Evolutionary conservation across 371 early-diverging fungal species (phyloP), one percentile per base, ranked within the genome.

Genomic region (Dichotomocladium elegans): DNA sequence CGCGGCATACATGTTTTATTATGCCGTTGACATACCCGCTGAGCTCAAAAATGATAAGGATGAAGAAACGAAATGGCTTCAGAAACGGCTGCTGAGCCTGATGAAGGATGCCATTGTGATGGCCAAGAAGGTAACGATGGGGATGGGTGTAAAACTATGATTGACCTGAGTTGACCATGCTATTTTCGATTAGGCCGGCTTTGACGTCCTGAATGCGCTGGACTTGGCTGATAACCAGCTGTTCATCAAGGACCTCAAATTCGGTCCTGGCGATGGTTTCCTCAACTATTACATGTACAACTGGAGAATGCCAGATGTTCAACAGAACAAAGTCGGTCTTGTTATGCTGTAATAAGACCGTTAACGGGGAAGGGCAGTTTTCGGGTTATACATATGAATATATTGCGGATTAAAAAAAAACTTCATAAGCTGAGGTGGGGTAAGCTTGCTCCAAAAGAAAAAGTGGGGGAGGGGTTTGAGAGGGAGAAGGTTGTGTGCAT

Each of bases 251-350:
- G 87, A 90, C 21, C 86, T 94, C 47, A 89, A 89, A 66, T 98
- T 98, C 67, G 92, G 91, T 27, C 79, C 82, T 24, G 99, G 99
- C 34, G 96, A 97, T 60, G 99, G 99, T 4, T 72, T 77, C 56
- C 75, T 98, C 52, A 88, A 96, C 70, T 98, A 89, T 64, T 98
- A 98, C 64, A 65, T 97, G 58, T 98, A 92, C 77, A 98, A 98
- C 76, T 98, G 92, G 86, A 75, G 80, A 56, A 88, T 90, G 47
- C 82, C 82, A 49, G 79, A 78, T 29, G 64, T 95, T 15, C 67
- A 68, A 15, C 61, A 77, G 26, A 63, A 76, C 29, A 85, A 95
- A 66, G 72, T 95, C 47, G 96, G 93, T 29, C 65, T 96, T 56
- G 93, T 96, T 29, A 91, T 91, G 92, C 71, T 91, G 47, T 91